Conservation (phyloP, 2,329 filamentous ascomycete genomes). For the Calonectria hongkongensis region DNA sequence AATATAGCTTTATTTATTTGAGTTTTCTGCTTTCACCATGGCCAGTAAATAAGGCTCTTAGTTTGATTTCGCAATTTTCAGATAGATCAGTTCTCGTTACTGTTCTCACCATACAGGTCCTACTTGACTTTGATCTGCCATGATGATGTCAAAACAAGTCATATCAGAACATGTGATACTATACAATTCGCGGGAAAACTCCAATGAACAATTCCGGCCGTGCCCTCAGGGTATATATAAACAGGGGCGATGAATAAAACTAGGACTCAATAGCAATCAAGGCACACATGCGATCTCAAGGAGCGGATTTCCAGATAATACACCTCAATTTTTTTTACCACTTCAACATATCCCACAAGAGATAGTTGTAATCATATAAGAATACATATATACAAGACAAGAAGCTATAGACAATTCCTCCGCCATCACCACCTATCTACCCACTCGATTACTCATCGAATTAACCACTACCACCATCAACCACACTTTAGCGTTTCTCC, state of each 20-base stretch:
- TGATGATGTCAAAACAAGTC: no score
- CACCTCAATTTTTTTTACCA: slow-evolving; percentile 28
- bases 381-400: slow-evolving; percentile 29
- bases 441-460: not conserved
- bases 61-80: no score
- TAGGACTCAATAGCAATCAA: no score
- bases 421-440: not conserved
- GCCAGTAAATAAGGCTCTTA: no score
- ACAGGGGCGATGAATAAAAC: not conserved
- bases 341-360: not conserved
- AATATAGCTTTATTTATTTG: no score
- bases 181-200: not conserved
- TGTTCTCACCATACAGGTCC: no score
- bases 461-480: not conserved
- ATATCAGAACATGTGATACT: no score
- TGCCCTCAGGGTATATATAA: no score
- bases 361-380: not conserved
- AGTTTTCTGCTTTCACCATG: no score
- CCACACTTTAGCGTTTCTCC: slow-evolving; percentile 11
- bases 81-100: no score
- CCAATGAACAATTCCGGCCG: not conserved
- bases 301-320: not conserved
- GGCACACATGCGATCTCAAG: not conserved
- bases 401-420: slow-evolving; percentile 5
- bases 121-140: no score